Conservation (phyloP, 148 eudicot genomes). For the Persicaria tinctoria region DNA sequence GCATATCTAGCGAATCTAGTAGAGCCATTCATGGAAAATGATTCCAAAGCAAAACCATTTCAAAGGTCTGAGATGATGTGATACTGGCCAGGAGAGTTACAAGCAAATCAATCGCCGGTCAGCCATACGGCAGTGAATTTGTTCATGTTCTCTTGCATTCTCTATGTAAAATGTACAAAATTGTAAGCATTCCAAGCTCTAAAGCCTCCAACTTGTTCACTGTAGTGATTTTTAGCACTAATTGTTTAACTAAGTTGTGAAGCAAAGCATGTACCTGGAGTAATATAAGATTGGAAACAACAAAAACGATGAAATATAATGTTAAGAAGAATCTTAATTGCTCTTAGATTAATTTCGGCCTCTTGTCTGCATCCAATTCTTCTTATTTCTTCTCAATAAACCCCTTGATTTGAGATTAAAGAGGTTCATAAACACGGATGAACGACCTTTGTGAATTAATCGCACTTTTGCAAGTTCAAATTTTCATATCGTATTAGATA, state of each 20-base stretch:
- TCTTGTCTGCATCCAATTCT: conserved; percentile 25
- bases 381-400: conserved; percentile 21
- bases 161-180: no score
- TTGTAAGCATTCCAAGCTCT: background rate
- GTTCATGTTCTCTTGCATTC: conserved; percentile 42
- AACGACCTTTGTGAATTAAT: no score
- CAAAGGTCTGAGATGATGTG: no score
- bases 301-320: background rate
- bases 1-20: no score
- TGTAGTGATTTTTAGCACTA: background rate
- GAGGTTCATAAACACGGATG: background rate
- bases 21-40: no score
- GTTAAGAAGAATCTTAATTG: background rate
- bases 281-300: background rate
- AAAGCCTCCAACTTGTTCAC: background rate
- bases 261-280: background rate
- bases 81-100: no score
- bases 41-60: no score
- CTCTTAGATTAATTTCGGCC: conserved; percentile 23
- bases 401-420: conserved; percentile 33
- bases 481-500: background rate
- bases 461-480: background rate
- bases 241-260: background rate
- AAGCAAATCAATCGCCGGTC: no score
- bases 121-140: no score